Percentiles rank a stretch among this genome's conserved stretches.
Conservation (phyloP, 164 flowering plant genomes). For the Dillenia turbinata region DNA sequence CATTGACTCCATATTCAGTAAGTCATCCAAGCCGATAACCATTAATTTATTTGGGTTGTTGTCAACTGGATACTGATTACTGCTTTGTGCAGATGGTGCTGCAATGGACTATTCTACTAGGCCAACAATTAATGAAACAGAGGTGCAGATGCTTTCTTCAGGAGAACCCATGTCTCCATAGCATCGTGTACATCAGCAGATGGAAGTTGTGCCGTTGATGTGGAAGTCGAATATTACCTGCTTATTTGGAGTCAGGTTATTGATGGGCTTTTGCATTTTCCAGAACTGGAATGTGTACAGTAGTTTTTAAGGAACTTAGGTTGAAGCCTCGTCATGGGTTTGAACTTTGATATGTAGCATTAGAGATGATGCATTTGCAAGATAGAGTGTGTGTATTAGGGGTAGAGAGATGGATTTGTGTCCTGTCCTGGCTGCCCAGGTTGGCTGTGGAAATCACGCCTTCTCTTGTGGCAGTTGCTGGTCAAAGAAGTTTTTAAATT, state of each 20-base stretch:
- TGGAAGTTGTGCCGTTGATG: conserved; percentile 1
- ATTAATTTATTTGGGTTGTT: not conserved
- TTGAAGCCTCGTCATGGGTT: conserved; percentile 2
- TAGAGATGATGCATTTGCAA: not conserved
- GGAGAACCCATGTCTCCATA: conserved; percentile 38
- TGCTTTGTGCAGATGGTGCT: conserved; percentile 41
- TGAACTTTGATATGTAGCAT: conserved; percentile 2
- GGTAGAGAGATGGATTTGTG: not conserved
- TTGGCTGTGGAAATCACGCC: conserved; percentile 31
- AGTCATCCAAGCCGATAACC: conserved; percentile 1
- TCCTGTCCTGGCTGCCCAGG: conserved; percentile 36
- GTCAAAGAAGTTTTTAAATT: too few species aligned
- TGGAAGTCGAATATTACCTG: conserved; percentile 20
- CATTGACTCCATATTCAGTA: conserved; percentile 39
- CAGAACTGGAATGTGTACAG: conserved; percentile 32
- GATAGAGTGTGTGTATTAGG: conserved; percentile 4
- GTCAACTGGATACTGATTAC: too few species aligned
- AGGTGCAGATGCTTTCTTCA: conserved; percentile 15
- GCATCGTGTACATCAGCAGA: conserved; percentile 9
- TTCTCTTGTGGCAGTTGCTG: conserved; percentile 45
- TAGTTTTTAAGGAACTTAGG: conserved; percentile 2
- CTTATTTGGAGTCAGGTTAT: conserved; percentile 41
- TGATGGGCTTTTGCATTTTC: conserved; percentile 8
- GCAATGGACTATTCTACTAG: conserved; percentile 29
- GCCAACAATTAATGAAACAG: conserved; percentile 5